Conservation (phyloP, 129 eudicot species). For the Centrapalus pauciflorus region DNA sequence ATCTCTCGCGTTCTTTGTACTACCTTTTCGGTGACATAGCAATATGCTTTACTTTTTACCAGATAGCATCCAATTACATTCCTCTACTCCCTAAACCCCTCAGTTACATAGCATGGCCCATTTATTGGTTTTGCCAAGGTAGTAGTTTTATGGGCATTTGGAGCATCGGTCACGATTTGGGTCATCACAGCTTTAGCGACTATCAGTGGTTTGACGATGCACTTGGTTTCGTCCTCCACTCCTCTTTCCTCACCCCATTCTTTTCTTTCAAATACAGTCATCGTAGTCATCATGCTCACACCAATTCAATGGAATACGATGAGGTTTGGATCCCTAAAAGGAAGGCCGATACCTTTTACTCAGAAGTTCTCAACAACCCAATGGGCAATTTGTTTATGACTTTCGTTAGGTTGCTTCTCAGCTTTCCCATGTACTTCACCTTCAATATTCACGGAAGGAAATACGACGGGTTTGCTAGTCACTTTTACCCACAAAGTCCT, state of each 20-base stretch:
- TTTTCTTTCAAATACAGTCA: conserved; percentile 19
- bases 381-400: conserved; percentile 16
- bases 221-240: conserved; percentile 8
- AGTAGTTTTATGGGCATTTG: conserved; percentile 24
- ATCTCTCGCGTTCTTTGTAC: conserved; percentile 7
- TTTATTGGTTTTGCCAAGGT: conserved; percentile 26
- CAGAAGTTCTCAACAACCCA: conserved; percentile 21
- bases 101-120: conserved; percentile 20
- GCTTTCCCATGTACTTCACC: conserved; percentile 25
- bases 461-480: conserved; percentile 18
- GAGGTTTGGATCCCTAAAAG: conserved; percentile 25
- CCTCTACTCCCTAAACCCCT: conserved; percentile 20
- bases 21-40: conserved; percentile 17
- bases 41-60: conserved; percentile 11
- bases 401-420: conserved; percentile 9
- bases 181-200: conserved; percentile 13
- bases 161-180: conserved; percentile 26
- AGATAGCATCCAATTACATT: conserved; percentile 12
- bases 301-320: conserved; percentile 25
- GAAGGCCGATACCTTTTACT: conserved; percentile 15
- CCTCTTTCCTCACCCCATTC: conserved; percentile 13
- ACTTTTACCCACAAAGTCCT: conserved; percentile 15
- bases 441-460: conserved; percentile 19
- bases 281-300: conserved; percentile 32
- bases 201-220: conserved; percentile 10